Percentiles rank a stretch among this genome's conserved stretches.
phyloP scores from a whole-genome alignment of 2,329 filamentous ascomycete species.

The Fusarium camptoceras region DNA sequence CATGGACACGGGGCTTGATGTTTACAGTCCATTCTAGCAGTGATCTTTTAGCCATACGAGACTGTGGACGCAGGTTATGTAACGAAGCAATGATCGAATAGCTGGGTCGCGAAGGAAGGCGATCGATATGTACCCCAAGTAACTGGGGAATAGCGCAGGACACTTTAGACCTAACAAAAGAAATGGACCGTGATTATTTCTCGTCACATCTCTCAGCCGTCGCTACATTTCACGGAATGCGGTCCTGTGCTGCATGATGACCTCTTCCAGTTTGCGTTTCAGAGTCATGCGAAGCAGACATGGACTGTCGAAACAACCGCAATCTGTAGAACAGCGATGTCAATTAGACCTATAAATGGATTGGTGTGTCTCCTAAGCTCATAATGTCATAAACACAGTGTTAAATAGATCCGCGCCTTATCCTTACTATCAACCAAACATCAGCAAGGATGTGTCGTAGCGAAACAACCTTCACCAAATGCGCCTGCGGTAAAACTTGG shows the following conservation, averaged over 20 bases:
- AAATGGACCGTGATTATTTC: background rate
- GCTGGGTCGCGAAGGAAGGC: background rate
- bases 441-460: background rate
- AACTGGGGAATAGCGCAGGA: background rate
- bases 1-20: rapidly evolving
- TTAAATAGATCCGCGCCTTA: background rate
- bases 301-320: background rate
- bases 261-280: background rate
- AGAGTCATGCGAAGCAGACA: background rate
- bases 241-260: rapidly evolving
- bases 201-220: rapidly evolving
- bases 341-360: background rate
- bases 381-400: background rate
- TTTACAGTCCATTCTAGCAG: background rate
- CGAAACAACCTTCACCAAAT: background rate
- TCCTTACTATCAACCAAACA: too few relatives aligned
- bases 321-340: rapidly evolving
- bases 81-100: background rate
- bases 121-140: background rate
- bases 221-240: rapidly evolving
- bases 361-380: rapidly evolving
- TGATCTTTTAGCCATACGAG: background rate
- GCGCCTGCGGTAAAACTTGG: background rate
- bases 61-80: background rate
- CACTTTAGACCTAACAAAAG: background rate